phyloP scores from a whole-genome alignment of 2,329 filamentous ascomycete species.

The Diaporthe amygdali region DNA sequence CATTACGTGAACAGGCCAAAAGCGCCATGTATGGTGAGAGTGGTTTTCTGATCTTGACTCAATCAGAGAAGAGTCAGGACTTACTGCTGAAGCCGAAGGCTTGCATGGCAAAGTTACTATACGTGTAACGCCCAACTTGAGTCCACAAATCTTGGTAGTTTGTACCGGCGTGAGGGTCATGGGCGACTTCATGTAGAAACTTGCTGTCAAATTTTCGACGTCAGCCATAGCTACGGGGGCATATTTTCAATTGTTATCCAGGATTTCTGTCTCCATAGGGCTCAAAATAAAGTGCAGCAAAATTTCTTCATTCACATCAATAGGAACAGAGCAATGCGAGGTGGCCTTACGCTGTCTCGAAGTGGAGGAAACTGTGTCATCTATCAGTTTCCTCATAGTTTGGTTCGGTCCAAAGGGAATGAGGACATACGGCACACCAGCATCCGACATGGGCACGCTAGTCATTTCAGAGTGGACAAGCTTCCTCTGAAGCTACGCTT shows the following conservation, averaged over 20 bases:
- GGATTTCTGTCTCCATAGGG: background rate
- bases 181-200: background rate
- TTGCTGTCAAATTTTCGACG: background rate
- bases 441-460: background rate
- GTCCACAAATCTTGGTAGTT: conserved; percentile 1
- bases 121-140: background rate
- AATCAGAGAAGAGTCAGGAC: background rate
- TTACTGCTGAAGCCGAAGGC: background rate
- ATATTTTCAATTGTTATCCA: background rate
- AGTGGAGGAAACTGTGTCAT: background rate
- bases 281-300: background rate
- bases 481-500: background rate
- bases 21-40: background rate
- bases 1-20: background rate
- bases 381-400: background rate
- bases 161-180: background rate
- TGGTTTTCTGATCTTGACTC: background rate
- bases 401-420: background rate
- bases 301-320: background rate
- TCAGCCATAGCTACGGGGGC: background rate
- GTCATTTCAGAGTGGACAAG: background rate
- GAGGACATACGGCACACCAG: background rate
- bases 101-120: background rate
- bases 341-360: background rate
- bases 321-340: background rate